Conservation (phyloP, 257 asterid genomes). For the Solanum bukasovii region DNA sequence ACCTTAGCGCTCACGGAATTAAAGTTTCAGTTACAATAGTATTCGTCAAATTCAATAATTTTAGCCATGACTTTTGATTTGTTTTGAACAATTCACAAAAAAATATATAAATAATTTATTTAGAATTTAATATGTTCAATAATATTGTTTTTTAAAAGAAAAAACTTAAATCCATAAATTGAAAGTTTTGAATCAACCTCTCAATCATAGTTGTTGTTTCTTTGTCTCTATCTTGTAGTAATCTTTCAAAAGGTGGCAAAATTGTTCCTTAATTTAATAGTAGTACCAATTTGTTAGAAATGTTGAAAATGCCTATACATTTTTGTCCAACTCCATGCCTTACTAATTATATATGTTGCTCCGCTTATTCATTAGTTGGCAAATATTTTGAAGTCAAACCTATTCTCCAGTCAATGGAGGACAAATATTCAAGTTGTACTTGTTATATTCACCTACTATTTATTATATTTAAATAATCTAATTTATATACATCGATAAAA, state of each 20-base stretch:
- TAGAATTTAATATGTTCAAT: background rate
- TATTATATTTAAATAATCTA: background rate
- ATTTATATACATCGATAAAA: background rate
- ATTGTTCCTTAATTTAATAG: background rate
- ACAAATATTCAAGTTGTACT: background rate
- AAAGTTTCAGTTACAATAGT: background rate
- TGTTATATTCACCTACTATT: conserved; percentile 1
- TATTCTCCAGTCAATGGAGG: background rate
- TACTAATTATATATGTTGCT: conserved; percentile 7
- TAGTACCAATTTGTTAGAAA: background rate
- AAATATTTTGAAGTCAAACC: background rate
- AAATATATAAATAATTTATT: background rate
- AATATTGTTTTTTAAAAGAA: background rate
- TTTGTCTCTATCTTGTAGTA: background rate
- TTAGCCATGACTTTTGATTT: background rate
- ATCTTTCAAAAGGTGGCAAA: background rate
- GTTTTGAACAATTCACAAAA: background rate
- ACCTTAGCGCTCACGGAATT: rapidly evolving
- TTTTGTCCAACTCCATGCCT: background rate
- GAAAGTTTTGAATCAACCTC: background rate
- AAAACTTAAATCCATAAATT: background rate
- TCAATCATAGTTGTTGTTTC: background rate
- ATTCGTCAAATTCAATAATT: background rate
- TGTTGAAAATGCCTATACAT: background rate
- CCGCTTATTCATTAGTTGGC: conserved; percentile 10